Evolutionary conservation across 176 grass and related monocot genomes (phyloP).

Genomic region (Carex parvula): DNA sequence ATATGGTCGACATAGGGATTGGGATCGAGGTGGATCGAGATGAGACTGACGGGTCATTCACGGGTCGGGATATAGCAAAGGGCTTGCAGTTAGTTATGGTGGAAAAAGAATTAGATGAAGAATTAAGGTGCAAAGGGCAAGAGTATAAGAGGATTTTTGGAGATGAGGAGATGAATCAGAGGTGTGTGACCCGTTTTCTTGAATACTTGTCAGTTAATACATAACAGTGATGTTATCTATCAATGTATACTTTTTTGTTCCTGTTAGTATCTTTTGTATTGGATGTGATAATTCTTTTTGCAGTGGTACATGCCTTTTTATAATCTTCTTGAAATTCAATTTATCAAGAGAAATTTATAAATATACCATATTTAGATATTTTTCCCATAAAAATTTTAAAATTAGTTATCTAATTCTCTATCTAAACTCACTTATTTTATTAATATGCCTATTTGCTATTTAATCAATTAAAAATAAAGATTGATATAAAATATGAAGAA

Average conservation of each 20-base stretch:
- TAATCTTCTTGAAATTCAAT: too few relatives aligned
- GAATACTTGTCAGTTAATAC: slow-evolving; percentile 22
- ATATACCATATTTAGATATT: too few relatives aligned
- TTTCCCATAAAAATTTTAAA: too few relatives aligned
- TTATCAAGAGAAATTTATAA: too few relatives aligned
- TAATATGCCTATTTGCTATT: too few relatives aligned
- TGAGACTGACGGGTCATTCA: slow-evolving; percentile 50
- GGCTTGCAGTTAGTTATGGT: slow-evolving; percentile 45
- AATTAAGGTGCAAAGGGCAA: slow-evolving; percentile 30
- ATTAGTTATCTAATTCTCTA: too few relatives aligned
- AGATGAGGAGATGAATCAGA: slow-evolving; percentile 42
- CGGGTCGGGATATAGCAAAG: slow-evolving; percentile 31
- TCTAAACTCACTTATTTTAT: too few relatives aligned
- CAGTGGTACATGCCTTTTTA: too few relatives aligned
- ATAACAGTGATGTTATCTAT: background rate
- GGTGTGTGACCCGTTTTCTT: slow-evolving; percentile 35
- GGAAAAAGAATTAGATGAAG: slow-evolving; percentile 29
- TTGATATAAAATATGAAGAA: too few relatives aligned
- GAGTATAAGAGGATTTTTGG: slow-evolving; percentile 42
- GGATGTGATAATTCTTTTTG: too few relatives aligned
- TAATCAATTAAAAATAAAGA: too few relatives aligned
- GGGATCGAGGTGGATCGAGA: slow-evolving; percentile 42
- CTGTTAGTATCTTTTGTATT: background rate
- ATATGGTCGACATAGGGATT: slow-evolving; percentile 38
- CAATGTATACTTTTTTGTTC: background rate